phyloP scores from a whole-genome alignment of 2,329 filamentous ascomycete species.

The Blumeria hordei region DNA sequence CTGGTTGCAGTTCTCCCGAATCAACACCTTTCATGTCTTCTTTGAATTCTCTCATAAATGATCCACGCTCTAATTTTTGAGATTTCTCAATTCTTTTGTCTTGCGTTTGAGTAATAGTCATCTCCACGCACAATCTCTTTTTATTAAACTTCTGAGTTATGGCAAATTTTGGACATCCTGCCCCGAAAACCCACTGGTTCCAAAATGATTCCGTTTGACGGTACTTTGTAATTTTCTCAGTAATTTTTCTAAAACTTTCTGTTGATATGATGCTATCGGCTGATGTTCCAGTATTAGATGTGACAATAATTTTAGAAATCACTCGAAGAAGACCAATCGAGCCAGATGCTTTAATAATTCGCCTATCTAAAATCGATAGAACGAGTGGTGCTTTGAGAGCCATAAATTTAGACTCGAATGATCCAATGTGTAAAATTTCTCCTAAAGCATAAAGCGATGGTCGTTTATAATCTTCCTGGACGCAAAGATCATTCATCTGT shows the following conservation, averaged over 20 bases:
- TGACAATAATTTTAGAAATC: conserved; percentile 63
- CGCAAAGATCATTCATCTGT: conserved; percentile 54
- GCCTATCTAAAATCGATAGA: conserved; percentile 78
- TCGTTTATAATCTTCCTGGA: conserved; percentile 56
- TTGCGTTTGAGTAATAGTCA: conserved; percentile 58
- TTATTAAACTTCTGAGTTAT: conserved; percentile 89
- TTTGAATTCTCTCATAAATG: conserved; percentile 67
- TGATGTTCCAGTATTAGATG: conserved; percentile 62
- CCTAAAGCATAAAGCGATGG: conserved; percentile 69
- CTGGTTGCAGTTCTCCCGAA: conserved; percentile 43
- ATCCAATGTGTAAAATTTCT: conserved; percentile 50
- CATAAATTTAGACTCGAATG: conserved; percentile 77
- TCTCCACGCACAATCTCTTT: conserved; percentile 84
- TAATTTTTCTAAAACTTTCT: conserved; percentile 55
- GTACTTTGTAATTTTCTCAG: conserved; percentile 71
- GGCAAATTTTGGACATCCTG: conserved; percentile 71
- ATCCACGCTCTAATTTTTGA: conserved; percentile 36
- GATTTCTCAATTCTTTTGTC: conserved; percentile 21
- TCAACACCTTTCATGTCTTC: conserved; percentile 50
- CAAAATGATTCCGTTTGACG: conserved; percentile 69
- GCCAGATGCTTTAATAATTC: conserved; percentile 69
- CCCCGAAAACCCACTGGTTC: conserved; percentile 72
- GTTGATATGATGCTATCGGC: conserved; percentile 43
- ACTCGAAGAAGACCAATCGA: conserved; percentile 61
- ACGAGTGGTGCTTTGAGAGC: conserved; percentile 74